Evolutionary conservation across 495 filamentous ascomycete genomes (phyloP).

Genomic region (Xylaria castorea): DNA sequence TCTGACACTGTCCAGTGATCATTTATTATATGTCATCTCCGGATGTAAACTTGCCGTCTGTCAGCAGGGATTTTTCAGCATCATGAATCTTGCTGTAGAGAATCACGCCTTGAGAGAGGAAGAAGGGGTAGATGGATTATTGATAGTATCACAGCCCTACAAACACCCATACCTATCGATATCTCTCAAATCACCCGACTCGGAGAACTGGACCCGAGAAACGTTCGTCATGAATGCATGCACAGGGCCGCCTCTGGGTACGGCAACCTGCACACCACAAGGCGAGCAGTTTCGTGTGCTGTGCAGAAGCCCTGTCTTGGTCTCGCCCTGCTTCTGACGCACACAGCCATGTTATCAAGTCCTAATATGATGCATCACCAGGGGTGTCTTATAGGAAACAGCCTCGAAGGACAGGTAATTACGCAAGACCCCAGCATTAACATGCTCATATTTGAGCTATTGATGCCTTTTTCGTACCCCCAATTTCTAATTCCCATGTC

Average conservation of each 20-base stretch:
- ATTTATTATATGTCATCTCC: conserved; percentile 22
- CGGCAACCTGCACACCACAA: background rate
- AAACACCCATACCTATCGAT: background rate
- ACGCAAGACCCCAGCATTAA: background rate
- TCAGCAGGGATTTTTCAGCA: conserved; percentile 4
- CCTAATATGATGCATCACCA: background rate
- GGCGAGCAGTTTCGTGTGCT: background rate
- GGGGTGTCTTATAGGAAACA: background rate
- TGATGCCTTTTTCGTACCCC: background rate
- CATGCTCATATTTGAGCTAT: background rate
- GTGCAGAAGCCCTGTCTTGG: background rate
- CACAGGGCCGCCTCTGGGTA: background rate
- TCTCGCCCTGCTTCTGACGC: background rate
- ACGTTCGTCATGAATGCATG: conserved; percentile 12
- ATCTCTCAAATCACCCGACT: background rate
- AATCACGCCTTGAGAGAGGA: background rate
- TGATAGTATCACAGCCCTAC: background rate
- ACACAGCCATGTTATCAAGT: background rate
- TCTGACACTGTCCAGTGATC: conserved; percentile 16
- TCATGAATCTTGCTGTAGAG: background rate
- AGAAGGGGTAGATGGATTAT: background rate
- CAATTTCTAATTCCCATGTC: conserved; percentile 12
- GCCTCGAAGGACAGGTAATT: background rate
- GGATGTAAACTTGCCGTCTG: background rate
- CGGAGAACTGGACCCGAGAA: background rate